Conservation (phyloP, 768 basidiomycete species). For the Boletellus ananiceps region DNA sequence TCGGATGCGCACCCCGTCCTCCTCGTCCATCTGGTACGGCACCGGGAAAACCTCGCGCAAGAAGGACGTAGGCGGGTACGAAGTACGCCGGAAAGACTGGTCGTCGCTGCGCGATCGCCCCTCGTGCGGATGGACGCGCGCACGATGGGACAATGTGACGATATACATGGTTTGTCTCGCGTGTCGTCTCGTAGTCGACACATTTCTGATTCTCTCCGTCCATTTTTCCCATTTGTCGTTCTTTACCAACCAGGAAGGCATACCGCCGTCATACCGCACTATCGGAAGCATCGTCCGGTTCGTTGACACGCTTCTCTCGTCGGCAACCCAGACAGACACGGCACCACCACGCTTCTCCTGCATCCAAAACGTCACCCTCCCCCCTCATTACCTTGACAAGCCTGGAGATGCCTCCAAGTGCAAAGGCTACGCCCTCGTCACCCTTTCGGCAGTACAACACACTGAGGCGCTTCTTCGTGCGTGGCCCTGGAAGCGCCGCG, state of each 20-base stretch:
- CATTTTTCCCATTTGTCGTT: neutral
- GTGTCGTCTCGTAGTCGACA: neutral
- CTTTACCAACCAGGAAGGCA: slow-evolving; percentile 54
- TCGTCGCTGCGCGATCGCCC: slow-evolving; percentile 16
- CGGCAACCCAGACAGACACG: neutral
- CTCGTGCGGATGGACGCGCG: slow-evolving; percentile 30
- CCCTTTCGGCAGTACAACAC: slow-evolving; percentile 40
- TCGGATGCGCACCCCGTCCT: slow-evolving; percentile 47
- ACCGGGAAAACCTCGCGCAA: slow-evolving; percentile 24
- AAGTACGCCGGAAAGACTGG: slow-evolving; percentile 57
- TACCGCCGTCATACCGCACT: slow-evolving; percentile 52
- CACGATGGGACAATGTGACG: slow-evolving; percentile 60
- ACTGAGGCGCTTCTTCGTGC: slow-evolving; percentile 38
- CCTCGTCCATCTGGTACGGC: slow-evolving; percentile 37
- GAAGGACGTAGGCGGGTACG: slow-evolving; percentile 51
- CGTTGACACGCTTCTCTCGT: slow-evolving; percentile 33
- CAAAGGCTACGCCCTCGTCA: slow-evolving; percentile 75
- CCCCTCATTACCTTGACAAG: slow-evolving; percentile 60
- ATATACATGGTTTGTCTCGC: slow-evolving; percentile 54
- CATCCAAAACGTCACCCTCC: slow-evolving; percentile 54
- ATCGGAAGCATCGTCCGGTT: slow-evolving; percentile 49
- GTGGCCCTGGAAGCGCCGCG: slow-evolving; percentile 59
- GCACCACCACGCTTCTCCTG: slow-evolving; percentile 6
- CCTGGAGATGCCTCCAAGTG: slow-evolving; percentile 51
- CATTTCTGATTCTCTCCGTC: no score